Evolutionary conservation across 2,329 filamentous ascomycete species (phyloP).

Genomic region (Colletotrichum sp.): DNA sequence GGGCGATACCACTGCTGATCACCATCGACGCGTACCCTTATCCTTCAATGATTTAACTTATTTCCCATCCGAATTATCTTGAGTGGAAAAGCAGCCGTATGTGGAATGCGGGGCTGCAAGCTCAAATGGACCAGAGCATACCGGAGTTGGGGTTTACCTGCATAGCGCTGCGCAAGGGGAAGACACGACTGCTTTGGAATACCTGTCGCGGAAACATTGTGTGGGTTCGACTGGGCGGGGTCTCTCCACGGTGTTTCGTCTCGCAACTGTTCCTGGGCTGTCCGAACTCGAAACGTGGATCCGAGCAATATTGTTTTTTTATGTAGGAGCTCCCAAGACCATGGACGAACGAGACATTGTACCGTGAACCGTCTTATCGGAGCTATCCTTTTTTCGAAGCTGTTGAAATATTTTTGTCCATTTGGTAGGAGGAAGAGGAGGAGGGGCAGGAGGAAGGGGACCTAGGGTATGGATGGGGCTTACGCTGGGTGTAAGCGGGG

Average conservation of each 20-base stretch:
- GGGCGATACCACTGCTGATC: slow-evolving; percentile 16
- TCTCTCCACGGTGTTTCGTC: slow-evolving; percentile 18
- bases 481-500: slow-evolving; percentile 15
- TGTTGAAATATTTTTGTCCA: not conserved
- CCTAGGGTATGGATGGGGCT: not conserved
- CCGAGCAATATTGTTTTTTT: slow-evolving; percentile 8
- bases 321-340: not conserved
- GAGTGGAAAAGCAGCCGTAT: not conserved
- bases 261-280: slow-evolving; percentile 14
- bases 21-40: slow-evolving; percentile 3
- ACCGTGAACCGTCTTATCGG: not conserved
- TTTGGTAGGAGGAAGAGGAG: not conserved
- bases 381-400: not conserved
- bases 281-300: slow-evolving; percentile 15
- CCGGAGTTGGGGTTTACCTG: slow-evolving; percentile 20
- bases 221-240: slow-evolving; percentile 9
- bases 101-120: slow-evolving; percentile 3
- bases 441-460: not conserved
- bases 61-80: not conserved
- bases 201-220: slow-evolving; percentile 13
- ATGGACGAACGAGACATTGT: not conserved
- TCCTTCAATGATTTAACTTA: slow-evolving; percentile 11
- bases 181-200: slow-evolving; percentile 16
- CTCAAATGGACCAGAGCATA: slow-evolving; percentile 11
- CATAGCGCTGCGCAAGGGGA: slow-evolving; percentile 20